These are phyloP conservation scores for Galeopsis tetrahit DNA, from an alignment of 257 asterid species.

Conservation along the genomic window DNA sequence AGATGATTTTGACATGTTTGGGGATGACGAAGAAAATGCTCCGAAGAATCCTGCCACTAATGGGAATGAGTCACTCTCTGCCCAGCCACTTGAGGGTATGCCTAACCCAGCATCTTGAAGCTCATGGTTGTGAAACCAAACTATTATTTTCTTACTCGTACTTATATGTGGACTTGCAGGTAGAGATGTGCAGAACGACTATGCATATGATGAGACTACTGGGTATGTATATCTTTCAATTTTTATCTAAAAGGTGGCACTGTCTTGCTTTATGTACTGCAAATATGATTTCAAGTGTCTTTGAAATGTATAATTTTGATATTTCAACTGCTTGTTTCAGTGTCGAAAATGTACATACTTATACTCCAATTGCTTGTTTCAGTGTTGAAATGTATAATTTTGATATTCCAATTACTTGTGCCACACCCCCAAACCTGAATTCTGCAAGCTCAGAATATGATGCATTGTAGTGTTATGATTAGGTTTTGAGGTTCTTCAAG, in stretches of 20 bases:
- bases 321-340: background rate
- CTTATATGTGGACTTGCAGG: constrained; percentile 54
- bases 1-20: constrained; percentile 81
- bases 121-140: constrained; percentile 15
- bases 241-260: background rate
- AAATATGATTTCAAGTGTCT: background rate
- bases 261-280: constrained; percentile 10
- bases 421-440: background rate
- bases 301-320: background rate
- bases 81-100: constrained; percentile 56
- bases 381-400: background rate
- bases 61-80: constrained; percentile 44
- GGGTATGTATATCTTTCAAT: constrained; percentile 59
- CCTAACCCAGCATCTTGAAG: constrained; percentile 34
- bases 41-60: constrained; percentile 51
- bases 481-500: background rate
- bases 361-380: constrained; percentile 7
- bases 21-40: constrained; percentile 65
- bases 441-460: constrained; percentile 8
- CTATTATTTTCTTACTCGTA: constrained; percentile 34
- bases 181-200: constrained; percentile 68
- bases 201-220: constrained; percentile 75
- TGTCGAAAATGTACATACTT: background rate
- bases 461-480: background rate
- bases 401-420: background rate